Evolutionary conservation across 306 rosid genomes (phyloP), one percentile per base, ranked within the genome.

Genomic region (Cyamopsis tetragonoloba): DNA sequence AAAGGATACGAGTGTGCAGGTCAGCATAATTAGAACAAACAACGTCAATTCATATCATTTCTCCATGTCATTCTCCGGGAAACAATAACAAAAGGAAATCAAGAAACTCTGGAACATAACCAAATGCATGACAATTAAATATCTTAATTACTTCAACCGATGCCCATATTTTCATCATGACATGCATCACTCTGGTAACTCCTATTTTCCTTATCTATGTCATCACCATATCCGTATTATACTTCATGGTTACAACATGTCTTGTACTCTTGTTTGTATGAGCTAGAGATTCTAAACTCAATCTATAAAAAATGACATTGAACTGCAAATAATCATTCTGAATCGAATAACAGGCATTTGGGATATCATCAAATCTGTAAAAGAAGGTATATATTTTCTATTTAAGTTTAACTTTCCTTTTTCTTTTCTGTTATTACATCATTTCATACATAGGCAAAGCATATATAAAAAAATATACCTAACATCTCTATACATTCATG

Each of bases 21-120:
- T 20, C 30, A 64, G 46, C 57, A 42, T 30, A 47, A 53, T 43
- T 43, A 74, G 60, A 43, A 22, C 18, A 31, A 64, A 11, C 59
- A 64, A 41, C 13, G 37, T 46, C 43, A 37, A 67, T 47, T 12
- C 46, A 51, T 53, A 22, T 4, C 23, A 35, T 26, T 46, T 50
- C 12, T 31, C 51, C 14, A 31, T 14, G 23, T 66, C 30, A 35
- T 14, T 20, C 35, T 27, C 55, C 6, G 5, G 62, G 47, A n/a
- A 5, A 58, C 38, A 66, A 66, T n/a, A 56, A 32, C 50, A 56
- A 39, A 42, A 32, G 48, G 19, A 43, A 43, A 56, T 11, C 14
- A 43, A 44, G 13, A 18, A 43, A 31, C 68, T 44, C 17, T n/a
- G 5, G 3, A 54, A 66, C 10, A 28, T 46, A 32, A 7, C 0